A percentile compares a stretch with the other conserved stretches of the same genome.
Evolutionary conservation across 805 yeast species (phyloP).

Genomic region (Pichia kluyveri): DNA sequence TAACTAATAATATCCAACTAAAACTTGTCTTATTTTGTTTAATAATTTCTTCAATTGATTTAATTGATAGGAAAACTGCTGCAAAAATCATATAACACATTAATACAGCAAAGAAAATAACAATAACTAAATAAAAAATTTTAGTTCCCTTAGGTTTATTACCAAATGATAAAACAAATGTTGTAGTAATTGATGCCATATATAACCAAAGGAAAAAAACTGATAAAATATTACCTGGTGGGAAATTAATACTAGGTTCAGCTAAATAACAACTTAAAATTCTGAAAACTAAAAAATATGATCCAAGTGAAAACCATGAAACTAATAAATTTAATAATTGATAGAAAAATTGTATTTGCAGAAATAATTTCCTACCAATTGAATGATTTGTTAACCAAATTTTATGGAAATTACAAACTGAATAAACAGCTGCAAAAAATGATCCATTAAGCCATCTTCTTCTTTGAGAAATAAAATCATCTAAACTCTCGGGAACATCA

Average conservation of each 20-base stretch:
- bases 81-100: conserved; percentile 90
- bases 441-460: conserved; percentile 97
- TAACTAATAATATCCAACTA: conserved; percentile 38
- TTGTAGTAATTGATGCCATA: conserved; percentile 67
- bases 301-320: conserved; percentile 89
- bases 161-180: conserved; percentile 87
- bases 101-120: conserved; percentile 71
- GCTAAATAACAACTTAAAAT: conserved; percentile 77
- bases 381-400: conserved; percentile 78
- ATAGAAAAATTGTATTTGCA: conserved; percentile 74
- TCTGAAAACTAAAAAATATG: conserved; percentile 83
- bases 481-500: conserved; percentile 84
- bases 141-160: conserved; percentile 90
- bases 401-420: conserved; percentile 66
- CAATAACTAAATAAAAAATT: conserved; percentile 64
- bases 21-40: conserved; percentile 31
- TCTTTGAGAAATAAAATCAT: conserved; percentile 85
- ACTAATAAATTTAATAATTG: conserved; percentile 66
- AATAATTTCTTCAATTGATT: conserved; percentile 37
- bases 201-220: conserved; percentile 81
- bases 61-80: conserved; percentile 69
- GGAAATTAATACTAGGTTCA: conserved; percentile 47
- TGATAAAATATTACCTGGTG: conserved; percentile 69
- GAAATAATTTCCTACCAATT: conserved; percentile 51
- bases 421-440: conserved; percentile 86